Conservation (phyloP, 1,284 basidiomycete genomes). For the Leccinum pachyderme region DNA sequence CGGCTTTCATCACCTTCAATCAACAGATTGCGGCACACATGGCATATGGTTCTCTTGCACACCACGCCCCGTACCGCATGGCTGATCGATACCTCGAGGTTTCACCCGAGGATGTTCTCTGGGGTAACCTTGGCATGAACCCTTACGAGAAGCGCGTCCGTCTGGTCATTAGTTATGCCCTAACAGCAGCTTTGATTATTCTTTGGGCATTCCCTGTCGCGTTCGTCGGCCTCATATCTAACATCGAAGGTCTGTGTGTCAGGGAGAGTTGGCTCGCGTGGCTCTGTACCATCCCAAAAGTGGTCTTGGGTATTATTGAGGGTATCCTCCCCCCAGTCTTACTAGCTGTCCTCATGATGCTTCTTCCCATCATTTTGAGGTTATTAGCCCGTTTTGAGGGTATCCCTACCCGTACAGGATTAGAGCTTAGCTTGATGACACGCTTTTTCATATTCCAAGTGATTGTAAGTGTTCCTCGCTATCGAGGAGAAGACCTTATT, state of each 20-base stretch:
- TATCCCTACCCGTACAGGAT: slow-evolving; percentile 73
- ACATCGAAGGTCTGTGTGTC: slow-evolving; percentile 71
- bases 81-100: slow-evolving; percentile 66
- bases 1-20: slow-evolving; percentile 93
- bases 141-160: slow-evolving; percentile 83
- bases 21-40: slow-evolving; percentile 92
- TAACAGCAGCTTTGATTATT: slow-evolving; percentile 65
- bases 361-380: slow-evolving; percentile 85
- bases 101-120: slow-evolving; percentile 85
- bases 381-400: slow-evolving; percentile 79
- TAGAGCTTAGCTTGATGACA: slow-evolving; percentile 90
- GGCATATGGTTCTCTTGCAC: slow-evolving; percentile 68
- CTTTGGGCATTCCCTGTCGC: slow-evolving; percentile 78
- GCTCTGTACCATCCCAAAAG: slow-evolving; percentile 68
- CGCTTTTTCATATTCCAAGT: slow-evolving; percentile 93
- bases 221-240: slow-evolving; percentile 85
- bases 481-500: neutral
- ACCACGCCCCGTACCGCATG: slow-evolving; percentile 82
- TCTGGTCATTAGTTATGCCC: slow-evolving; percentile 54
- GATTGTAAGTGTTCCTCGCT: slow-evolving; percentile 52
- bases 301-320: slow-evolving; percentile 82
- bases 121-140: slow-evolving; percentile 86
- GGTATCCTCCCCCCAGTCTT: slow-evolving; percentile 87
- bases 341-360: slow-evolving; percentile 87
- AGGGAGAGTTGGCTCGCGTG: slow-evolving; percentile 75